phyloP scores from a whole-genome alignment of 495 filamentous ascomycete genomes.

The Pyronema domesticum region DNA sequence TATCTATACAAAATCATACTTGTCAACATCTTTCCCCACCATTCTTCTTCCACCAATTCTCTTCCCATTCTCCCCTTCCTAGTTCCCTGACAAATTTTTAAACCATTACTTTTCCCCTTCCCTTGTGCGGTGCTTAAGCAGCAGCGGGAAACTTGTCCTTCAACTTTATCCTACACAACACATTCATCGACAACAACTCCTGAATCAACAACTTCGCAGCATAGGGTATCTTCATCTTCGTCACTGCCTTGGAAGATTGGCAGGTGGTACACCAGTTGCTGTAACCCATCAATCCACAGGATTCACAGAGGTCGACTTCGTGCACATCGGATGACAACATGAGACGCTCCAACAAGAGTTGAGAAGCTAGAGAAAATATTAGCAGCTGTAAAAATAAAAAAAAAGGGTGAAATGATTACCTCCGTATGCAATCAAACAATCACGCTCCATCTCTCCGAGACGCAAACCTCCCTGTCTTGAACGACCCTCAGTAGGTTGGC shows the following conservation, averaged over 20 bases:
- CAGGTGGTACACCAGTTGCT: conserved; percentile 84
- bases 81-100: too few species aligned
- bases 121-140: background rate
- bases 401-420: conserved; percentile 12
- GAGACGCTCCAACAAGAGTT: conserved; percentile 78
- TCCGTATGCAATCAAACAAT: conserved; percentile 91
- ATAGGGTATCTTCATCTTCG: conserved; percentile 93
- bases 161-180: conserved; percentile 65
- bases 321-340: conserved; percentile 88
- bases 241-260: conserved; percentile 58
- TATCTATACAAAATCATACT: too few species aligned
- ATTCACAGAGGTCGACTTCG: conserved; percentile 78
- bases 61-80: too few species aligned
- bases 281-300: conserved; percentile 87
- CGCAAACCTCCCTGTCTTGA: conserved; percentile 81
- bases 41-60: too few species aligned
- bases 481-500: conserved; percentile 91
- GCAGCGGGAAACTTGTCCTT: conserved; percentile 74
- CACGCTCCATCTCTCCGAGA: conserved; percentile 96
- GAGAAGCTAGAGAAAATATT: conserved; percentile 37
- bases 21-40: too few species aligned
- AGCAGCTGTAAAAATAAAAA: conserved; percentile 2
- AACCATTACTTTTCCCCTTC: too few species aligned
- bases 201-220: conserved; percentile 94
- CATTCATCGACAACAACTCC: conserved; percentile 95